Conservation (phyloP, 2,329 filamentous ascomycete genomes). For the Celoporthe dispersa region DNA sequence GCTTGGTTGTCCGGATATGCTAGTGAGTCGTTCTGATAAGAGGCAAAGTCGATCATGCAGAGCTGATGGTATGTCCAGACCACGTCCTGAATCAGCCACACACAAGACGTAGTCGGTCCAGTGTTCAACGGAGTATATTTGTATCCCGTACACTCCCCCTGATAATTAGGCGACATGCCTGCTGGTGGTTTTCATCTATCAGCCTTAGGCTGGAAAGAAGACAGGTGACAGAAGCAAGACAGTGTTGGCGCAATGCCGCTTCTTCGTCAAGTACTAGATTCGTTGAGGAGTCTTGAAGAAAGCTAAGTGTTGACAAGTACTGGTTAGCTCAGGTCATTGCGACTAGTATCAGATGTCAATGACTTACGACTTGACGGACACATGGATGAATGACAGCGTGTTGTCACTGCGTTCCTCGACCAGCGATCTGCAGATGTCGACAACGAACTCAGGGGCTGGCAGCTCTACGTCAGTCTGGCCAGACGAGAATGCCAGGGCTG, state of each 20-base stretch:
- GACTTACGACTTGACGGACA: conserved; percentile 37
- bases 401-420: conserved; percentile 34
- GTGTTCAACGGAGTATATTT: conserved; percentile 38
- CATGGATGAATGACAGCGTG: conserved; percentile 36
- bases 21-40: background rate
- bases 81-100: background rate
- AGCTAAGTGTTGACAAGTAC: conserved; percentile 15
- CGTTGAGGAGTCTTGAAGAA: conserved; percentile 27
- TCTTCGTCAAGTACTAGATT: conserved; percentile 23
- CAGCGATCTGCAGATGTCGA: conserved; percentile 34
- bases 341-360: background rate
- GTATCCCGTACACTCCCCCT: conserved; percentile 39
- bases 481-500: conserved; percentile 38
- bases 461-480: conserved; percentile 18
- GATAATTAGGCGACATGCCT: conserved; percentile 30
- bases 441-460: conserved; percentile 34
- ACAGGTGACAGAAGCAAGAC: conserved; percentile 33
- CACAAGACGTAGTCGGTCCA: conserved; percentile 39
- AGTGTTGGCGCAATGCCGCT: conserved; percentile 31
- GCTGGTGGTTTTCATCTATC: conserved; percentile 14
- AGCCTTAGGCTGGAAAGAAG: conserved; percentile 34
- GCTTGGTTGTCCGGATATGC: background rate
- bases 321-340: conserved; percentile 2
- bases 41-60: conserved; percentile 17
- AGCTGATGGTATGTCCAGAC: background rate